Conservation (phyloP, 805 yeast species). For the Jamesozyma lodderae region DNA sequence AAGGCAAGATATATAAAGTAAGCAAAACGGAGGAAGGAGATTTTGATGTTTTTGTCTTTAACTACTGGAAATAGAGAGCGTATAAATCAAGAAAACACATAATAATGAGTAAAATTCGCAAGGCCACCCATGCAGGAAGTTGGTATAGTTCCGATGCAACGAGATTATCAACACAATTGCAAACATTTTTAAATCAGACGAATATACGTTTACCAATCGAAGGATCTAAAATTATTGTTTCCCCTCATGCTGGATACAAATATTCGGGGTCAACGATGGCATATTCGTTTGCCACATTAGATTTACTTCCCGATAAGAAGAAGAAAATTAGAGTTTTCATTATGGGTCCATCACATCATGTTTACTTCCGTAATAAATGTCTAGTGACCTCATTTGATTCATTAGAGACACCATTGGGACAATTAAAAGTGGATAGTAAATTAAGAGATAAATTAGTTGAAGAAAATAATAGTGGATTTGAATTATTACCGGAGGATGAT, state of each 20-base stretch:
- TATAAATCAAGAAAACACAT: no score
- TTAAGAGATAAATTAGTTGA: conserved; percentile 31
- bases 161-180: conserved; percentile 43
- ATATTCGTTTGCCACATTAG: conserved; percentile 66
- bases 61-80: no score
- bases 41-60: no score
- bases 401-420: conserved; percentile 80
- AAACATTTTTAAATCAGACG: conserved; percentile 31
- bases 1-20: no score
- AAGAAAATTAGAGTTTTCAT: conserved; percentile 56
- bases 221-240: conserved; percentile 31
- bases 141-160: conserved; percentile 60
- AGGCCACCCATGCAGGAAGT: conserved; percentile 83
- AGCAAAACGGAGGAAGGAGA: no score
- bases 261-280: conserved; percentile 76
- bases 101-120: conserved; percentile 33
- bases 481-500: conserved; percentile 44
- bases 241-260: conserved; percentile 80
- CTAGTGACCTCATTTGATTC: conserved; percentile 41
- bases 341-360: conserved; percentile 90
- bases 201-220: background rate
- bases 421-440: conserved; percentile 54
- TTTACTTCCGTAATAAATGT: conserved; percentile 58
- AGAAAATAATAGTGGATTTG: conserved; percentile 32
- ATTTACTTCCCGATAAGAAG: conserved; percentile 31